phyloP scores from a whole-genome alignment of 2,329 filamentous ascomycete genomes.

The Aspergillus tanneri region DNA sequence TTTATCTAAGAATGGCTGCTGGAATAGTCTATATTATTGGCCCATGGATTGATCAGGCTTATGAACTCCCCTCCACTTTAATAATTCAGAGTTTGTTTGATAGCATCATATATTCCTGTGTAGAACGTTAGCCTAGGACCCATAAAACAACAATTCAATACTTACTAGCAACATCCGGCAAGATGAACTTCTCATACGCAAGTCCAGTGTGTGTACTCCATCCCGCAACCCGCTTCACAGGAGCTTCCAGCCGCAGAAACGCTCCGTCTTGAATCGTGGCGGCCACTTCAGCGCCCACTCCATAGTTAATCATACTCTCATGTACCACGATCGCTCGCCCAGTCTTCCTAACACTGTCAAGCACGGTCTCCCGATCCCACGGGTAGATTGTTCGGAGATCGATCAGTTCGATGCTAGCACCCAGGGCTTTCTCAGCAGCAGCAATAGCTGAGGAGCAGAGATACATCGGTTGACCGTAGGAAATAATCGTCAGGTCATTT shows the following conservation, averaged over 20 bases:
- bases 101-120: constrained; percentile 68
- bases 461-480: constrained; percentile 87
- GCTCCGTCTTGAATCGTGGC: constrained; percentile 85
- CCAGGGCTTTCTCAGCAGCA: constrained; percentile 71
- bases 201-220: constrained; percentile 84
- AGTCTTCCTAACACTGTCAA: constrained; percentile 82
- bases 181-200: constrained; percentile 74
- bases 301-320: constrained; percentile 87
- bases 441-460: constrained; percentile 75
- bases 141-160: constrained; percentile 29
- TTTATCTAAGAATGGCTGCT: too few relatives aligned
- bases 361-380: constrained; percentile 80
- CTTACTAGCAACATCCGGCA: constrained; percentile 85
- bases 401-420: constrained; percentile 77
- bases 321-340: constrained; percentile 85
- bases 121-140: constrained; percentile 6
- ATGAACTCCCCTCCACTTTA: too few relatives aligned
- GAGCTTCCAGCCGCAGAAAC: constrained; percentile 80
- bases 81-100: constrained; percentile 66
- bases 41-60: too few relatives aligned
- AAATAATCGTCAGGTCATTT: constrained; percentile 77
- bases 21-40: too few relatives aligned
- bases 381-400: constrained; percentile 87
- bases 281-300: constrained; percentile 84
- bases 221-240: constrained; percentile 80